Evolutionary conservation across 176 grass and related monocot species (phyloP), one percentile per base, ranked within the genome.

Genomic region (Aegilops bicornis): DNA sequence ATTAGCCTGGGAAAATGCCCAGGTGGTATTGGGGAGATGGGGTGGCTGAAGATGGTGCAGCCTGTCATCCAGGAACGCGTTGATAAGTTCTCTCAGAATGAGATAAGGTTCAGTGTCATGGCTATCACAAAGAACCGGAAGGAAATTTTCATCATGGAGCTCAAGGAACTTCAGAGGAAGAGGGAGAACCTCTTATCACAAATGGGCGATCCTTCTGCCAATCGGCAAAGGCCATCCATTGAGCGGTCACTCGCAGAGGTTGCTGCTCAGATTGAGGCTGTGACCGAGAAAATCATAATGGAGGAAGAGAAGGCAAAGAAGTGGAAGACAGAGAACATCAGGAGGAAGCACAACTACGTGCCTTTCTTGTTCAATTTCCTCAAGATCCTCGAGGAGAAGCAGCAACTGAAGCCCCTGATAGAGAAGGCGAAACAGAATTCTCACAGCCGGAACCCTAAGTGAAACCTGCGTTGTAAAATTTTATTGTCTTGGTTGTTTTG

Each of bases 291-390:
- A 80, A 99, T 96, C 84, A 92, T 99, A 89, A 99, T 96, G 94
- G 97, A 99, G 85, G 94, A 98, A 84, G 96, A 98, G 69, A 98
- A 99, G 88, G 78, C 87, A 14, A 99, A 99, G 69, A 99, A 96
- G 82, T 99, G 97, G 97, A 98, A 94, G 61, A 94, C 82, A 16
- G 97, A 94, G 87, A 99, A 99, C 74, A 83, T 96, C 11, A 91
- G 97, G 87, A 96, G 97, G 85, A 99, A 99, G 82, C 97, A 99
- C 77, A 99, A 99, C 37, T 99, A 96, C 14, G 90, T 91, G 33
- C 97, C 97, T 0, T 99, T 99, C 91, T 47, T 98, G 45, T 98
- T 98, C 79, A 98, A 98, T 90, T 95, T 98, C 70, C 90, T 98
- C 77, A 98, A 98, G 78, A 91, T 98, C 85, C 93, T 98, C 1